Evolutionary conservation across 192 early-diverging fungal genomes (phyloP).

Genomic region (Rhizophagus prolifer): DNA sequence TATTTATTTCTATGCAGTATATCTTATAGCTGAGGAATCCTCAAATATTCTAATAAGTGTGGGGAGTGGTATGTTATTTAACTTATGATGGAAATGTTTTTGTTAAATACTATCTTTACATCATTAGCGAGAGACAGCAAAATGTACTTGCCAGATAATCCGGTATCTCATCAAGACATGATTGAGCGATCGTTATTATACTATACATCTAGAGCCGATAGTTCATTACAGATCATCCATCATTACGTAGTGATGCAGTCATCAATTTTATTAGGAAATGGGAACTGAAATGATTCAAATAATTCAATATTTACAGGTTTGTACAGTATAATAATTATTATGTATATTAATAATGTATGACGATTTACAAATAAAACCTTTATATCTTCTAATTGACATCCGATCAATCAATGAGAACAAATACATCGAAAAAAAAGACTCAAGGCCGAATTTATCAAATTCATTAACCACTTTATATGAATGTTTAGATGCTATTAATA

Average conservation of each 20-base stretch:
- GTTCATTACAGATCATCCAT: constrained; percentile 34
- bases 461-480: too few relatives aligned
- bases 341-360: constrained; percentile 27
- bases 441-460: neutral
- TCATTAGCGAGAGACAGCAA: constrained; percentile 55
- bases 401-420: constrained; percentile 35
- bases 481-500: constrained; percentile 16
- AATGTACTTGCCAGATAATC: constrained; percentile 64
- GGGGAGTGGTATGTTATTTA: constrained; percentile 70
- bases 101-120: neutral
- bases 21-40: too few relatives aligned
- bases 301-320: constrained; percentile 52
- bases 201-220: constrained; percentile 34
- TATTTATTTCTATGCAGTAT: too few relatives aligned
- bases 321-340: neutral
- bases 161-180: constrained; percentile 54
- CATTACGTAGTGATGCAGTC: constrained; percentile 44
- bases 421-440: constrained; percentile 33
- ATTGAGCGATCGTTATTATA: constrained; percentile 25
- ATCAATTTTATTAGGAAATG: constrained; percentile 46
- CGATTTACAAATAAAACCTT: too few relatives aligned
- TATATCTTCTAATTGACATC: constrained; percentile 37
- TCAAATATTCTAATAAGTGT: too few relatives aligned
- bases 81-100: too few relatives aligned
- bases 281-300: constrained; percentile 45